A percentile compares a stretch with the other conserved stretches of the same genome.
Evolutionary conservation across 768 basidiomycete genomes (phyloP).

Genomic region (Pleurotus tuoliensis): DNA sequence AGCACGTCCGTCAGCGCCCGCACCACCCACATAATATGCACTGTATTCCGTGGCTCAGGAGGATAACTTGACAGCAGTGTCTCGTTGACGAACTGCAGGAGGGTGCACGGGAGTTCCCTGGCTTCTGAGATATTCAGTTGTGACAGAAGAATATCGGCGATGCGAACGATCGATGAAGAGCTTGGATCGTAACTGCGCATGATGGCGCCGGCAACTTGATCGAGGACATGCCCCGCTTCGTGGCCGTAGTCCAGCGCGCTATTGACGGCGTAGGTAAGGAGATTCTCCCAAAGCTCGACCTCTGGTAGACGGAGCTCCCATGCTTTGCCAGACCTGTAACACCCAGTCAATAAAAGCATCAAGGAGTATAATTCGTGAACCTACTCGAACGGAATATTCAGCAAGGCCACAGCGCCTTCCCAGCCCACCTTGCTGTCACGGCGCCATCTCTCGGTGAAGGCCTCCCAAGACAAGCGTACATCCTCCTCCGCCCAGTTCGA

Average conservation of each 20-base stretch:
- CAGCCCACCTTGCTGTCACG: slow-evolving; percentile 40
- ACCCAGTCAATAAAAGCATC: slow-evolving; percentile 7
- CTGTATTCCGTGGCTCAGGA: slow-evolving; percentile 49
- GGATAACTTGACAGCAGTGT: slow-evolving; percentile 64
- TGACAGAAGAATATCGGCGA: slow-evolving; percentile 60
- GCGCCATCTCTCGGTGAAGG: slow-evolving; percentile 54
- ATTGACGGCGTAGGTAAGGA: slow-evolving; percentile 47
- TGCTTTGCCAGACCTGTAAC: slow-evolving; percentile 30
- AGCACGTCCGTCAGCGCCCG: slow-evolving; percentile 51
- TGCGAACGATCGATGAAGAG: slow-evolving; percentile 41
- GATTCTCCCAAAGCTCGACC: slow-evolving; percentile 53
- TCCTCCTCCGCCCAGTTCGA: slow-evolving; percentile 34
- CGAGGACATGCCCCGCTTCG: slow-evolving; percentile 49
- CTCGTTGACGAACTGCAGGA: slow-evolving; percentile 60
- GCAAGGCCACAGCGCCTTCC: slow-evolving; percentile 51
- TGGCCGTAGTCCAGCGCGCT: slow-evolving; percentile 59
- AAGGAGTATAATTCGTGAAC: slow-evolving; percentile 20
- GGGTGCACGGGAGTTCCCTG: slow-evolving; percentile 45
- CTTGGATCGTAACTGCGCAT: slow-evolving; percentile 33
- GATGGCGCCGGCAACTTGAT: slow-evolving; percentile 50
- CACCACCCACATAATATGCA: slow-evolving; percentile 59
- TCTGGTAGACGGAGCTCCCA: slow-evolving; percentile 59
- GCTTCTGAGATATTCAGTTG: slow-evolving; percentile 47
- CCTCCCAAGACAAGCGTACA: slow-evolving; percentile 37
- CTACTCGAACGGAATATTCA: slow-evolving; percentile 63